Conservation (phyloP, 1,139 yeast species). For the Nakaseomyces nivariensis region DNA sequence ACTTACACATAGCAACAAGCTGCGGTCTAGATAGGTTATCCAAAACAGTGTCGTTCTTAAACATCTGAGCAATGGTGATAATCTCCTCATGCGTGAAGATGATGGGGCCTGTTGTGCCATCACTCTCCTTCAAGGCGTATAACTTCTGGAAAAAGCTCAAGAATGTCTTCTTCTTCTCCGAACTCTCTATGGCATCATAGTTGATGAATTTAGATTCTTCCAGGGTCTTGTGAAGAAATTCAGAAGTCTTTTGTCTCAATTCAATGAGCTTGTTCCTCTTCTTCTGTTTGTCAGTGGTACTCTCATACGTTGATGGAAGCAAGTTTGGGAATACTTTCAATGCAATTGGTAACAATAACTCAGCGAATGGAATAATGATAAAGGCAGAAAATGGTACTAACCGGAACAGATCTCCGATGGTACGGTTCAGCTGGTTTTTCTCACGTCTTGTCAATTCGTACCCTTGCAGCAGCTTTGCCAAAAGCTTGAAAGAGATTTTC, state of each 20-base stretch:
- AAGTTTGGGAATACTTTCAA: slow-evolving; percentile 84
- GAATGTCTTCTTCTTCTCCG: slow-evolving; percentile 68
- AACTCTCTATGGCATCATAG: slow-evolving; percentile 28
- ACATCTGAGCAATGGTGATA: slow-evolving; percentile 71
- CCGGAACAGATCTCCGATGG: slow-evolving; percentile 75
- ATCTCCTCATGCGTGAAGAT: slow-evolving; percentile 63
- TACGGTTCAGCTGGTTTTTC: slow-evolving; percentile 75
- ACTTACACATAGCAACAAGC: slow-evolving; percentile 86
- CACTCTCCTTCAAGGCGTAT: slow-evolving; percentile 57
- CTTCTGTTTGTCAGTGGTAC: slow-evolving; percentile 58
- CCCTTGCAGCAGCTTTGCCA: slow-evolving; percentile 81
- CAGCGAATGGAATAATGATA: slow-evolving; percentile 88
- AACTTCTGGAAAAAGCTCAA: slow-evolving; percentile 69
- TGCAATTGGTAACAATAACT: slow-evolving; percentile 79
- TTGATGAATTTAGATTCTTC: slow-evolving; percentile 45
- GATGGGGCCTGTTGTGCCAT: slow-evolving; percentile 38
- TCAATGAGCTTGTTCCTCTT: slow-evolving; percentile 60
- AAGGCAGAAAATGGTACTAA: slow-evolving; percentile 91
- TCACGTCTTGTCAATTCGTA: slow-evolving; percentile 90
- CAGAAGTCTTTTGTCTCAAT: slow-evolving; percentile 74
- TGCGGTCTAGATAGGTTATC: slow-evolving; percentile 91
- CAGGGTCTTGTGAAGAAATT: slow-evolving; percentile 67
- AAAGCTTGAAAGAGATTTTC: slow-evolving; percentile 72
- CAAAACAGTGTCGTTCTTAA: slow-evolving; percentile 86
- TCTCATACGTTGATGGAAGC: slow-evolving; percentile 90